Base-by-base conservation (phyloP, 768 basidiomycete genomes). In the Amanita subjunquillea region DNA sequence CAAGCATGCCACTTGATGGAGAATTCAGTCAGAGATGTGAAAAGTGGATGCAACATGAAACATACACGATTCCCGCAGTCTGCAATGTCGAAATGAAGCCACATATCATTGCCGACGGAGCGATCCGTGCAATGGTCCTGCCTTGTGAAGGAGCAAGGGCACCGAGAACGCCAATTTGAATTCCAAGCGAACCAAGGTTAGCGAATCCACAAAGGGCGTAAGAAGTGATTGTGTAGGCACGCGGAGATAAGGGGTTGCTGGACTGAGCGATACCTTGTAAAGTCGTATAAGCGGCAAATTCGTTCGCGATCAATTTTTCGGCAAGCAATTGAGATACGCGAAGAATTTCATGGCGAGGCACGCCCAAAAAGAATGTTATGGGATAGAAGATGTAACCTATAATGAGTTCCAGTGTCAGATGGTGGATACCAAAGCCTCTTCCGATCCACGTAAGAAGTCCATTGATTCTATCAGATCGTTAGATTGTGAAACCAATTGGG, bases 201-300 rank as follows among this genome's bases (percentile, higher is more conserved):
- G 89, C 89, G 62, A 95, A 95, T 8, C 93, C 93, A 66, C 91
- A 93, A 13, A 94, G 81, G 13, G 86, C 84, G 64, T 93, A 95
- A 32, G 85, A 82, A 12, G 86, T 82, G 58, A 94, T 92, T 49
- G 84, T 86, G 68, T 74, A 91, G 20, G 82, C 87, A 53, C 87
- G 88, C 29, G 67, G 72, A 20, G 82, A 82, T 48, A 92, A 76
- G 3, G 86, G 78, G 47, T 73, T 67, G 7, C 56, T 55, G n/a
- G 65, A 62, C 9, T 57, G 50, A 70, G 71, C 72, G 40, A 82
- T 69, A 2, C 68, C 67, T 55, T 82, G 73, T 49, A 90, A 73
- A 30, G 74, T 73, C 48, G 67, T 61, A 68, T 92, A 92, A 3
- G 86, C 90, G 39, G 82, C 81, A 59, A 91, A 91, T 65, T 93